Conservation (phyloP, 164 flowering plant species). For the Aristolochia fimbriata region DNA sequence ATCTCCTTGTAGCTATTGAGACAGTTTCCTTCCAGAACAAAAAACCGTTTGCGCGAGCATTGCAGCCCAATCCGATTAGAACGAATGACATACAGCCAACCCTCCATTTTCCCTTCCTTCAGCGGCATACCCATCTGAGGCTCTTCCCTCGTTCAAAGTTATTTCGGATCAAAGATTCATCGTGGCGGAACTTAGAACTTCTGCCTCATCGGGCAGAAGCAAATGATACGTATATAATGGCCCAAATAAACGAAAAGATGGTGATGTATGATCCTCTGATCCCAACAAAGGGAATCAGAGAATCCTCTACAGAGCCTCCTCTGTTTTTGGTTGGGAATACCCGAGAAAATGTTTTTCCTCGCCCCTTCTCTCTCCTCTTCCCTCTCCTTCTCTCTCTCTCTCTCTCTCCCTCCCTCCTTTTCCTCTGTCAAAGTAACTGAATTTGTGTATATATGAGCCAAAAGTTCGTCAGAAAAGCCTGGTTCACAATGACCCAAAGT, state of each 20-base stretch:
- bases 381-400: background rate
- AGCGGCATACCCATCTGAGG: constrained; percentile 27
- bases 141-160: background rate
- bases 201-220: constrained; percentile 2
- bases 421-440: constrained; percentile 7
- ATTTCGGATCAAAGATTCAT: constrained; percentile 5
- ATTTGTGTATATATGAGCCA: constrained; percentile 6
- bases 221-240: background rate
- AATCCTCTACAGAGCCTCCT: constrained; percentile 18
- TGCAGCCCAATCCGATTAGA: constrained; percentile 62
- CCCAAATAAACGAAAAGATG: background rate
- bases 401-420: background rate
- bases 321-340: background rate
- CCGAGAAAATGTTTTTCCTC: background rate
- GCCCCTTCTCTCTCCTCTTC: no score
- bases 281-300: constrained; percentile 49
- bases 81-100: constrained; percentile 72
- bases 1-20: constrained; percentile 58
- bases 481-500: constrained; percentile 1
- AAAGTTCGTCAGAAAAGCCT: constrained; percentile 1
- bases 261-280: constrained; percentile 38
- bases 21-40: constrained; percentile 49
- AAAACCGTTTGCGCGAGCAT: constrained; percentile 66
- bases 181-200: constrained; percentile 7
- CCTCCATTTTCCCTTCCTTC: constrained; percentile 53